These are phyloP conservation scores for Fusarium anguioides DNA, from an alignment of 2,329 filamentous ascomycete genomes.

Conservation along the genomic window DNA sequence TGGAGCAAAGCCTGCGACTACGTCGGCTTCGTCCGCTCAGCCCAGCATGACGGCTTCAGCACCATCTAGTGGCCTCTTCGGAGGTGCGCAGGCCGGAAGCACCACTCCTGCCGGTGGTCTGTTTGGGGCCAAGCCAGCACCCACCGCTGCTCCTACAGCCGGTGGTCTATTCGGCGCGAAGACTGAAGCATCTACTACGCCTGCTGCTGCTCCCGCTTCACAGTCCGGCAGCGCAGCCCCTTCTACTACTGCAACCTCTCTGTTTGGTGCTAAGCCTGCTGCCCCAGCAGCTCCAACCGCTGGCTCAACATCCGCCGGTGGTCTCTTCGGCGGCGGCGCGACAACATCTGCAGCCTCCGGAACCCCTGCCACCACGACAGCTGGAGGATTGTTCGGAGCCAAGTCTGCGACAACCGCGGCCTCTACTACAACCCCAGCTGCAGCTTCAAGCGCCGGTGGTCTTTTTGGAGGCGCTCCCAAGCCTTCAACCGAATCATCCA, in stretches of 20 bases:
- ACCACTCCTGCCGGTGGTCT: conserved; percentile 47
- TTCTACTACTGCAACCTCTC: conserved; percentile 39
- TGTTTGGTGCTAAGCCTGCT: conserved; percentile 58
- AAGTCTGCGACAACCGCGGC: conserved; percentile 47
- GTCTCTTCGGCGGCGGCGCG: conserved; percentile 50
- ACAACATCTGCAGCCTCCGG: conserved; percentile 46
- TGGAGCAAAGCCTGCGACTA: conserved; percentile 44
- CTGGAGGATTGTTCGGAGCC: conserved; percentile 49
- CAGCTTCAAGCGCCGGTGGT: conserved; percentile 41
- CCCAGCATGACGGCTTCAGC: conserved; percentile 34
- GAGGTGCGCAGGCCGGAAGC: conserved; percentile 47
- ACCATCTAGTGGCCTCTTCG: conserved; percentile 49
- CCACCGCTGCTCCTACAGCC: conserved; percentile 42
- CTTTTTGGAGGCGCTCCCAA: conserved; percentile 43
- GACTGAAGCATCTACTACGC: conserved; percentile 40
- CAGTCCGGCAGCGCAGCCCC: conserved; percentile 38
- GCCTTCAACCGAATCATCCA: conserved; percentile 34
- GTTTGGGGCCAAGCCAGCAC: conserved; percentile 49
- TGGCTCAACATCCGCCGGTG: conserved; percentile 49
- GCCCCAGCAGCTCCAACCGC: conserved; percentile 49
- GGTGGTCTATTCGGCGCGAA: conserved; percentile 41
- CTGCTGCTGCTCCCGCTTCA: conserved; percentile 25
- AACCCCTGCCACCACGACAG: conserved; percentile 45
- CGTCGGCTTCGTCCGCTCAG: conserved; percentile 30
- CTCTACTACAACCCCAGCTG: conserved; percentile 45